A percentile compares a stretch with the other conserved stretches of the same genome.
phyloP scores from a whole-genome alignment of 352 stramenopile species.

The Blastocystis sp. region DNA sequence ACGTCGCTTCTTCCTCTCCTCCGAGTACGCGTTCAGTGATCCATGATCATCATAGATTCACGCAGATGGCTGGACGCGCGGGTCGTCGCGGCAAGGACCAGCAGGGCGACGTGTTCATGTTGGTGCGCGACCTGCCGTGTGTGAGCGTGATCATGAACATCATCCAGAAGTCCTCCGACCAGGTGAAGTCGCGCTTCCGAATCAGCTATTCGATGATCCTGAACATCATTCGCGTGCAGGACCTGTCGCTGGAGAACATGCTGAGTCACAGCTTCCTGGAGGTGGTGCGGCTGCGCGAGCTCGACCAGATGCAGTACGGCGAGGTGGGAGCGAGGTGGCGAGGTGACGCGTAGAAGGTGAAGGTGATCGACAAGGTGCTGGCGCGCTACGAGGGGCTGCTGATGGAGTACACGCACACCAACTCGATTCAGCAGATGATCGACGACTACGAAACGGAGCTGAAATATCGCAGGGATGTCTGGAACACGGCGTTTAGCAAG shows the following conservation, averaged over 20 bases:
- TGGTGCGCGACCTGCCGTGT: constrained; percentile 71
- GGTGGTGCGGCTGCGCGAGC: constrained; percentile 88
- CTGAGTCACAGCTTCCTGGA: constrained; percentile 95
- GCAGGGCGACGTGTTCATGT: constrained; percentile 86
- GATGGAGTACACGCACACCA: neutral
- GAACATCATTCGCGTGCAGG: constrained; percentile 88
- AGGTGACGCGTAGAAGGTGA: constrained; percentile 78
- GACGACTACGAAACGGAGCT: neutral
- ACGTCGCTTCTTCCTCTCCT: constrained; percentile 86
- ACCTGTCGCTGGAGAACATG: constrained; percentile 90
- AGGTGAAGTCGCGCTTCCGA: constrained; percentile 93
- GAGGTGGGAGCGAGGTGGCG: constrained; percentile 77
- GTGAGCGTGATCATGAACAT: constrained; percentile 86
- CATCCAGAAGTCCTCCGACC: constrained; percentile 90
- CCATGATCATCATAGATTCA: constrained; percentile 79
- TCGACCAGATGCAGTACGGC: constrained; percentile 80
- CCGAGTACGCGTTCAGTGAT: constrained; percentile 82
- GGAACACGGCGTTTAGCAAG: neutral
- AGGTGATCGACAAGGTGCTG: constrained; percentile 83
- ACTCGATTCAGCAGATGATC: neutral
- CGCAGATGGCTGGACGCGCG: constrained; percentile 95
- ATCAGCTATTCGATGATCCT: constrained; percentile 99
- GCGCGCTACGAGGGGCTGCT: constrained; percentile 68
- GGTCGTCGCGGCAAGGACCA: constrained; percentile 93
- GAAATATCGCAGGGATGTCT: constrained; percentile 75